Conservation (phyloP, 2,329 filamentous ascomycete species). For the Aspergillus tubingensis region DNA sequence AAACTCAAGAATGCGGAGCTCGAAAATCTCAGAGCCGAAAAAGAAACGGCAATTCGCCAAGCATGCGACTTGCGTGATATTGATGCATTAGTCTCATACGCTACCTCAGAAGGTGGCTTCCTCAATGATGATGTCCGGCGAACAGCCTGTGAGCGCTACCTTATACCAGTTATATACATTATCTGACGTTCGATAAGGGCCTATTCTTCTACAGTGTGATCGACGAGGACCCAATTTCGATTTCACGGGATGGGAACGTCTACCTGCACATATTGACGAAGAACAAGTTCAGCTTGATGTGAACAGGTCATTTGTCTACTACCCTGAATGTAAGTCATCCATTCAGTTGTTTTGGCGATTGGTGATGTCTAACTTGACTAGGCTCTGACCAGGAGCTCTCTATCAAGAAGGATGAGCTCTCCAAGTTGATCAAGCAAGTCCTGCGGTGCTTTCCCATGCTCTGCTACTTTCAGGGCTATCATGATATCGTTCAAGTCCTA, state of each 20-base stretch:
- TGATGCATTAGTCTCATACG: constrained; percentile 57
- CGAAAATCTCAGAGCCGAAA: constrained; percentile 23
- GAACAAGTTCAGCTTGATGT: constrained; percentile 91
- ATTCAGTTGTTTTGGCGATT: not conserved
- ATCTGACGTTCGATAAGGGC: constrained; percentile 43
- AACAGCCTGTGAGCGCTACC: constrained; percentile 69
- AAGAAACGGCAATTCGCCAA: constrained; percentile 55
- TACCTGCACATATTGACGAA: constrained; percentile 81
- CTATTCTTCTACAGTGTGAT: constrained; percentile 50
- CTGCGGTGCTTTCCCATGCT: constrained; percentile 80
- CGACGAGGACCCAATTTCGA: constrained; percentile 16
- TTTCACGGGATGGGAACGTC: constrained; percentile 55
- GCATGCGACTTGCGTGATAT: constrained; percentile 64
- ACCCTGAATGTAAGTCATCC: constrained; percentile 69
- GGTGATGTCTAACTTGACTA: constrained; percentile 35
- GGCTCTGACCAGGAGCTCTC: constrained; percentile 70
- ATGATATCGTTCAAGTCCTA: constrained; percentile 96
- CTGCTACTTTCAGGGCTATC: constrained; percentile 97
- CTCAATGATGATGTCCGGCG: constrained; percentile 68
- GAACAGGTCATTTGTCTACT: constrained; percentile 95
- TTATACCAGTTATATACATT: not conserved
- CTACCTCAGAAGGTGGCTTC: constrained; percentile 67
- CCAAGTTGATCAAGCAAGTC: constrained; percentile 74
- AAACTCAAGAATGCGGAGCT: constrained; percentile 6
- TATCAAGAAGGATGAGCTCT: constrained; percentile 73